A percentile compares a stretch with the other conserved stretches of the same genome.
Evolutionary conservation across 345 rosid species (phyloP).

Genomic region (Salix koriyanagi): DNA sequence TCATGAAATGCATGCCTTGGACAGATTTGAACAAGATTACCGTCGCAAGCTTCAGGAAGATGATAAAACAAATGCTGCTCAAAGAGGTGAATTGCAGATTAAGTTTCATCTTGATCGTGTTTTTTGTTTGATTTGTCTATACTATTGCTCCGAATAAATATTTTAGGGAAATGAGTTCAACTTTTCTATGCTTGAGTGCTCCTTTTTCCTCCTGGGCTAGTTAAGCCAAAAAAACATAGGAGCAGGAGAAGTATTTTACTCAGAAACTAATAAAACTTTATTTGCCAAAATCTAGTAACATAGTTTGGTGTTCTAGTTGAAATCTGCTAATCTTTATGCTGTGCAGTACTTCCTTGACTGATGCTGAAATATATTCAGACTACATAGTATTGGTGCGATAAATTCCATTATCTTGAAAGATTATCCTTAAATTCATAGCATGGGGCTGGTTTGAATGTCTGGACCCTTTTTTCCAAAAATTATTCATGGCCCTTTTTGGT

Average conservation of each 20-base stretch:
- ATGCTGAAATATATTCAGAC: not conserved
- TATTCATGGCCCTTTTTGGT: not conserved
- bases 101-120: not conserved
- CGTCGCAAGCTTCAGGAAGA: slow-evolving; percentile 92
- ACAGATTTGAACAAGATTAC: slow-evolving; percentile 97
- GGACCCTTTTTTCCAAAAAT: not conserved
- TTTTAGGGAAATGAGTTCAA: not conserved
- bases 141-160: not conserved
- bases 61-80: slow-evolving; percentile 64
- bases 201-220: not conserved
- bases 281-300: not conserved
- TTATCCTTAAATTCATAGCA: not conserved
- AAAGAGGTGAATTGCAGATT: slow-evolving; percentile 48
- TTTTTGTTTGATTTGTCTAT: not conserved
- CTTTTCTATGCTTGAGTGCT: not conserved
- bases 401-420: not conserved
- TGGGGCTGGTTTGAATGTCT: not conserved
- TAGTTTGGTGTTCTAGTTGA: not conserved
- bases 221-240: too few relatives aligned
- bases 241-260: too few relatives aligned
- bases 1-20: slow-evolving; percentile 93
- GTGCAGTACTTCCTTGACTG: not conserved
- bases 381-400: not conserved
- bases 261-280: too few relatives aligned
- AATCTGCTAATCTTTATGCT: not conserved